Evolutionary conservation across 306 rosid genomes (phyloP).

Genomic region (Argentina anserina): DNA sequence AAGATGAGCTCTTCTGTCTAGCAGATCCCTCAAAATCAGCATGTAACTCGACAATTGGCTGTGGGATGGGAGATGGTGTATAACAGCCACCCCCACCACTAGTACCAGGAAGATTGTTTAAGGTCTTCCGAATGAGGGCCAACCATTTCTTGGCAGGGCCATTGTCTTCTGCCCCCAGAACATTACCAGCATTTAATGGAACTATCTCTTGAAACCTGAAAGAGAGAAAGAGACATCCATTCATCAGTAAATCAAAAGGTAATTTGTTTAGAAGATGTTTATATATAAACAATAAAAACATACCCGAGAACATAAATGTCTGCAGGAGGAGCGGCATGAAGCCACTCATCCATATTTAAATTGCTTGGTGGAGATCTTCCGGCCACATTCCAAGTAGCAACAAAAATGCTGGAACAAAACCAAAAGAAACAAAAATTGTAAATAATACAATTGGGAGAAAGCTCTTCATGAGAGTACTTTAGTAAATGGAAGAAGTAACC

Average conservation of each 20-base stretch:
- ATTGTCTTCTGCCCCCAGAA: constrained; percentile 95
- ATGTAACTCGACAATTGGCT: constrained; percentile 75
- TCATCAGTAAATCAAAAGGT: constrained; percentile 8
- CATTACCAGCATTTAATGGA: constrained; percentile 97
- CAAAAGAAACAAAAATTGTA: constrained; percentile 11
- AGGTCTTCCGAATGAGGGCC: constrained; percentile 84
- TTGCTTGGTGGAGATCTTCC: constrained; percentile 95
- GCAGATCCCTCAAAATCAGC: constrained; percentile 97
- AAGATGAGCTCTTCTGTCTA: constrained; percentile 90
- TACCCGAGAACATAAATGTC: constrained; percentile 99
- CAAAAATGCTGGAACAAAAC: constrained; percentile 68
- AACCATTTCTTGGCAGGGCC: constrained; percentile 99
- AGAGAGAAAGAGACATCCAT: constrained; percentile 21
- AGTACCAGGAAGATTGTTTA: constrained; percentile 89
- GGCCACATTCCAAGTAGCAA: constrained; percentile 97
- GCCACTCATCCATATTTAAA: constrained; percentile 87
- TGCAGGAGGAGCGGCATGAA: constrained; percentile 91
- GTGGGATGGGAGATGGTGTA: constrained; percentile 95
- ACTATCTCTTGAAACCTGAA: constrained; percentile 97
- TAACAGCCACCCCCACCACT: constrained; percentile 73
- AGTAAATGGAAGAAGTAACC: constrained; percentile 13
- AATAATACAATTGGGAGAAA: constrained; percentile 21
- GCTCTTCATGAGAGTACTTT: background rate
- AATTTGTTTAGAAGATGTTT: constrained; percentile 3
- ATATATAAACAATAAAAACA: constrained; percentile 21